Conservation (phyloP, 305 asterid genomes). For the Withania somnifera region DNA sequence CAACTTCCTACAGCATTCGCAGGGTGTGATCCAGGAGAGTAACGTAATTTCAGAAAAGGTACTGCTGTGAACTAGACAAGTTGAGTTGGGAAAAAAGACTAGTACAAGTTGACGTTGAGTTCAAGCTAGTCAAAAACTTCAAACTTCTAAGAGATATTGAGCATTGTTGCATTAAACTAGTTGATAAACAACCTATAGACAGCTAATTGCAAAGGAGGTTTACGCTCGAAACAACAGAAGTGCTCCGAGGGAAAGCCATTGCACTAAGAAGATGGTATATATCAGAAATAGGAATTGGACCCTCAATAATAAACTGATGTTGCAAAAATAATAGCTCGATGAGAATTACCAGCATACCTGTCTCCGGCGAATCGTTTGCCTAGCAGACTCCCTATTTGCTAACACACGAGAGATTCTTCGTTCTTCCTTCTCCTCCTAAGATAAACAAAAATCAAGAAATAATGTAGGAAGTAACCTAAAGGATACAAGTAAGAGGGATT, state of each 20-base stretch:
- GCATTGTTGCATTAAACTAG: neutral
- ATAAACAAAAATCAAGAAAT: neutral
- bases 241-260: neutral
- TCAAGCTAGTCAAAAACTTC: neutral
- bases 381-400: constrained; percentile 86
- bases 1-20: neutral
- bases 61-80: neutral
- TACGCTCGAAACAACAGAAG: neutral
- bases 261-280: neutral
- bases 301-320: neutral
- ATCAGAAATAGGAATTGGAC: neutral
- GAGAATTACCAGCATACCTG: constrained; percentile 28
- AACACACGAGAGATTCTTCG: constrained; percentile 43
- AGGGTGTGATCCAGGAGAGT: neutral
- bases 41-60: neutral
- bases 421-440: constrained; percentile 54
- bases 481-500: neutral
- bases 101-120: neutral
- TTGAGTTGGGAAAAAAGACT: neutral
- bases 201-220: neutral
- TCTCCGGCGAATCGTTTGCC: constrained; percentile 76
- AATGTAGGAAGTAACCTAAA: neutral
- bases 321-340: neutral
- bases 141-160: neutral
- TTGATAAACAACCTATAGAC: neutral